phyloP scores from a whole-genome alignment of 345 rosid species.

The Arabis hirsuta region DNA sequence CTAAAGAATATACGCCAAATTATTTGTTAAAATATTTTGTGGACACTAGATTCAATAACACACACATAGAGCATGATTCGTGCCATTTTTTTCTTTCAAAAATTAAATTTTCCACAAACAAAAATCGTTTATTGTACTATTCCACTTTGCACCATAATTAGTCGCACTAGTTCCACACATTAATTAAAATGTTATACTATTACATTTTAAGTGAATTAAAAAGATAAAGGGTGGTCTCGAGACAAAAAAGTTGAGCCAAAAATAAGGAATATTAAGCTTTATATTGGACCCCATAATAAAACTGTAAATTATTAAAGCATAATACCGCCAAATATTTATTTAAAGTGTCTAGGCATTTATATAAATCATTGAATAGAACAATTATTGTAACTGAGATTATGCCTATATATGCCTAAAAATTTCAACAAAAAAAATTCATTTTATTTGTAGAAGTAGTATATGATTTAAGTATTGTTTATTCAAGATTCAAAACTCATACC shows the following conservation, averaged over 20 bases:
- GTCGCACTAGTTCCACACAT: constrained; percentile 29
- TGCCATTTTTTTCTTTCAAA: not conserved
- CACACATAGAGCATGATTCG: constrained; percentile 22
- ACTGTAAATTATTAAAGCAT: constrained; percentile 42
- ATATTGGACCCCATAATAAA: constrained; percentile 43
- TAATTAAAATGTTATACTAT: not conserved
- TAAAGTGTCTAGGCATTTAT: not conserved
- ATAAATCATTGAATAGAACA: constrained; percentile 13
- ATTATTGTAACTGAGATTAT: constrained; percentile 11
- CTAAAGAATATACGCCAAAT: not conserved
- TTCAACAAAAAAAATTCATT: not conserved
- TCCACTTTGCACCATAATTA: constrained; percentile 31
- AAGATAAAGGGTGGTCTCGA: constrained; percentile 34
- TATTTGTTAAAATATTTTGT: not conserved
- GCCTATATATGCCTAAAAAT: too few species aligned
- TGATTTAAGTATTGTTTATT: constrained; percentile 20
- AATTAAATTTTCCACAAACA: not conserved
- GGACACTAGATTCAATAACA: not conserved
- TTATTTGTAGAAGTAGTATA: constrained; percentile 2
- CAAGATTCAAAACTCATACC: constrained; percentile 11
- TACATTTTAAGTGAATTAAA: constrained; percentile 15
- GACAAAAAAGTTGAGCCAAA: constrained; percentile 40
- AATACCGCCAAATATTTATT: constrained; percentile 33
- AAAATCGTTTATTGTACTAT: constrained; percentile 1
- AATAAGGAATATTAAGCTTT: constrained; percentile 46